Base-by-base conservation (phyloP, 2,329 filamentous ascomycete genomes). In the Aspergillus sp. region DNA sequence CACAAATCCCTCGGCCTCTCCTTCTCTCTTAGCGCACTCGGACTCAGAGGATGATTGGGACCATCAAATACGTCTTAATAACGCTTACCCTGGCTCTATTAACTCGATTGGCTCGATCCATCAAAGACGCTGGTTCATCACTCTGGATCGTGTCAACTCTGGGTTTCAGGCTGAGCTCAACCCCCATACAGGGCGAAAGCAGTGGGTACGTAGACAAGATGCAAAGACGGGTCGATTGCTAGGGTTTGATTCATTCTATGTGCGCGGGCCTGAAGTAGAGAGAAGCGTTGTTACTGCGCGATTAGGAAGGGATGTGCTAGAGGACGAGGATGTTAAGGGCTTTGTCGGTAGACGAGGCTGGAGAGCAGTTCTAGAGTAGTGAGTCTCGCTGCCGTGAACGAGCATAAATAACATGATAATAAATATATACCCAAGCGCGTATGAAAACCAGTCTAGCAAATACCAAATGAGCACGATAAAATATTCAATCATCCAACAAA, bases 71-170 rank as follows among this genome's bases (percentile, higher is more conserved):
- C 82, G 85, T 7, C 70, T 71, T 2, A 85, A 82, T 6, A 91
- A 91, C 65, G 86, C 88, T 4, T 91, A 91, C 66, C 75, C 83
- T 0, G 88, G 88, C 5, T 86, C 89, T 0, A 78, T 67, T 1
- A 91, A 91, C 66, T 84, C 80, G 2, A 87, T 91, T 46, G 85
- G 83, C 6, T 90, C 87, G 42, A 77, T 90, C 4, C 84, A 90
- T 65, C 87, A 90, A 70, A 81, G 88, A 5, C 79, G 80, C 47
- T 91, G 87, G 89, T 89, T 85, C 60, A 67, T 90, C 18, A 84
- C 83, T 11, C 76, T 91, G 1, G 88, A 91, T 67, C 79, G 85
- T 12, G 70, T 68, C 26, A 82, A 79, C 4, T 86, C 83, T 53
- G 87, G 87, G 4, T 89, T 90, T 57, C 71, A 62, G 29, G 56